Percentiles rank a stretch among this genome's conserved stretches.
phyloP scores from a whole-genome alignment of 2,329 filamentous ascomycete genomes.

The Rosellinia necatrix region DNA sequence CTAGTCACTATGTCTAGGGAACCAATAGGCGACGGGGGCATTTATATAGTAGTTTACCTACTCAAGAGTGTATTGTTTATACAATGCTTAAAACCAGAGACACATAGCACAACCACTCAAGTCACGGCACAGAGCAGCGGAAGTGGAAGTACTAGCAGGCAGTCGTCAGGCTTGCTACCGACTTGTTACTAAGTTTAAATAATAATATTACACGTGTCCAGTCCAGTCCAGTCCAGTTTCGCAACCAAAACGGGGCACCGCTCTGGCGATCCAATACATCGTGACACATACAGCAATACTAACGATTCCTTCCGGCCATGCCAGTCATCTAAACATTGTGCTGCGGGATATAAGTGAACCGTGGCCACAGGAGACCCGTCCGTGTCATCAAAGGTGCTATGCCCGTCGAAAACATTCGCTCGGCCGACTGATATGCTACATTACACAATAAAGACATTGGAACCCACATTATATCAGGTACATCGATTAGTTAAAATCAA shows the following conservation, averaged over 20 bases:
- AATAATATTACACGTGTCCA: constrained; percentile 22
- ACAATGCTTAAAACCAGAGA: no score
- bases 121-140: background rate
- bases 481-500: constrained; percentile 5
- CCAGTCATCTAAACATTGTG: constrained; percentile 15
- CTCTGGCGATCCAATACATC: constrained; percentile 15
- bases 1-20: no score
- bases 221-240: constrained; percentile 8
- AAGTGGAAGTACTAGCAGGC: background rate
- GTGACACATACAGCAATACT: constrained; percentile 18
- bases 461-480: constrained; percentile 14
- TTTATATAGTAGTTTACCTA: no score
- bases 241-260: constrained; percentile 4
- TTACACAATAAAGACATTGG: constrained; percentile 24
- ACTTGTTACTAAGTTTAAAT: constrained; percentile 13
- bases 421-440: constrained; percentile 21
- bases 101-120: background rate
- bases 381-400: constrained; percentile 8
- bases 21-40: no score
- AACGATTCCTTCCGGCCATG: constrained; percentile 1
- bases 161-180: background rate
- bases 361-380: constrained; percentile 11
- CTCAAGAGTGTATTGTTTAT: background rate
- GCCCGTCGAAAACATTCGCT: constrained; percentile 7
- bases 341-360: constrained; percentile 1